Evolutionary conservation across 139 green algal species (phyloP).

Genomic region (Mesotaenium endlicherianum): DNA sequence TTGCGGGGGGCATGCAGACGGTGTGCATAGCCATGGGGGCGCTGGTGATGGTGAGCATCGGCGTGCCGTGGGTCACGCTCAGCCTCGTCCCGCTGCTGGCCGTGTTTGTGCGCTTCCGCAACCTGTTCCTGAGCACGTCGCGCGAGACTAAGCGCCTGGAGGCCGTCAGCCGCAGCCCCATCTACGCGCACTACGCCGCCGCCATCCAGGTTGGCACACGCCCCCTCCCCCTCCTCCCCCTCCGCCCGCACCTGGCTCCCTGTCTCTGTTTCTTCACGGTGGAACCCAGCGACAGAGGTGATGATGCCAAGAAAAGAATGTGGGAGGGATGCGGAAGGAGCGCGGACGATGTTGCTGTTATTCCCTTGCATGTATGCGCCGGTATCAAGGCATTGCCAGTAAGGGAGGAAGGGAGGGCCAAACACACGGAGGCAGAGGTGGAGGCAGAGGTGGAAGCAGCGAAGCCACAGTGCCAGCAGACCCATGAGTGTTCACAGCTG

Average conservation of each 20-base stretch:
- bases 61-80: neutral
- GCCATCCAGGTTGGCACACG: no score
- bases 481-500: neutral
- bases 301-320: no score
- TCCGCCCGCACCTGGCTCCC: neutral
- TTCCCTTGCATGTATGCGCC: no score
- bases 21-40: neutral
- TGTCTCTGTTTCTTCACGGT: no score
- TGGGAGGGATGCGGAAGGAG: no score
- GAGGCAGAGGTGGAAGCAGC: neutral
- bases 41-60: neutral
- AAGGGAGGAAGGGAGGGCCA: neutral
- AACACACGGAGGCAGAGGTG: neutral
- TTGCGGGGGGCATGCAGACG: neutral
- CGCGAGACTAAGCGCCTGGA: neutral
- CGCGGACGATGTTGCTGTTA: no score
- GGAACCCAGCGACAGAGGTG: no score
- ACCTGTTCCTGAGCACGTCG: conserved; percentile 24
- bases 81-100: conserved; percentile 19
- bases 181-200: neutral
- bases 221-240: no score
- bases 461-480: neutral
- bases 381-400: no score
- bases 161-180: neutral
- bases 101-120: conserved; percentile 28